Base-by-base conservation (phyloP, 108 stramenopile species). In the Pseudonitzschia pungens region DNA sequence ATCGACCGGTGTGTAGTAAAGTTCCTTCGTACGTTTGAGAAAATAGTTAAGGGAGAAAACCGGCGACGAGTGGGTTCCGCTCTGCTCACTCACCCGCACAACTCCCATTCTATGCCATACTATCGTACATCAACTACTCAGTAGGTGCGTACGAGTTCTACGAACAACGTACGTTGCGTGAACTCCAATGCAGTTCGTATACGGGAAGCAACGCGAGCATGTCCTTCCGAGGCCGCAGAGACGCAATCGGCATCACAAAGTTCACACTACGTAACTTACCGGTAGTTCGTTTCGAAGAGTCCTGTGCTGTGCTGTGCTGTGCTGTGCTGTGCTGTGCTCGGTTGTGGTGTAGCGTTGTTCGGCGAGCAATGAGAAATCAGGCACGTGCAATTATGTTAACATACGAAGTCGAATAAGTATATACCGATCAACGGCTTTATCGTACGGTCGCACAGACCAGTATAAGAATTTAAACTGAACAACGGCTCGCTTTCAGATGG, bases 321-420 rank as follows among this genome's bases (percentile, higher is more conserved):
- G n/a, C n/a, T n/a, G n/a, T n/a, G n/a, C n/a, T n/a, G n/a, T n/a
- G n/a, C n/a, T n/a, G n/a, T n/a, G n/a, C n/a, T n/a, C n/a, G n/a
- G n/a, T n/a, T n/a, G 18, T 2, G 16, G 45, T 14, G 18, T 18
- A 48, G 10, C 45, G 14, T 4, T 48, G 21, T 55, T 55, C 24
- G 54, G 54, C 54, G 54, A 55, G 54, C 54, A 55, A 55, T 55
- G 54, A 55, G 24, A 55, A 55, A 26, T 24, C 54, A 2, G n/a
- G 26, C 54, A 10, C 54, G 54, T 20, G 54, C 54, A 22, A 1
- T 21, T 55, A 55, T 55, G 26, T 55, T 26, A 24, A 7, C 26
- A 55, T 55, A 20, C 54, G 2, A 24, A 55, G 2, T 11, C 20
- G 24, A 20, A 55, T 2, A 55, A 2, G 2, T 7, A 24, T 10